Conservation (phyloP, 208 protist species). For the Phytomonas francai region DNA sequence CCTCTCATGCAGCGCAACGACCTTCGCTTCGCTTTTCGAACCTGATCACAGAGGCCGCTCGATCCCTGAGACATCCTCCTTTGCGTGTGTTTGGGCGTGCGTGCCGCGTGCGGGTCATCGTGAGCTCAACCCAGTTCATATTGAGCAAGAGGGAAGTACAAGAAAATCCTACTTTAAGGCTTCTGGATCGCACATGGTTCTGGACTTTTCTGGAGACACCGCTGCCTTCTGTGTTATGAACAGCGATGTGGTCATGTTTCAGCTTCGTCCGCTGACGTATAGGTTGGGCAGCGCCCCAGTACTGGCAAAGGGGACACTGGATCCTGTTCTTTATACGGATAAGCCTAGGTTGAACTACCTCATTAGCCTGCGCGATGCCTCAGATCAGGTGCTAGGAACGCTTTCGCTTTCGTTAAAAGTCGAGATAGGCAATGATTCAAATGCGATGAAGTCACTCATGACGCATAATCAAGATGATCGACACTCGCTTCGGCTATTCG, state of each 20-base stretch:
- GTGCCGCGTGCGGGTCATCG: slow-evolving; percentile 28
- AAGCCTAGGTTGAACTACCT: slow-evolving; percentile 77
- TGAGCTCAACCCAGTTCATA: slow-evolving; percentile 4
- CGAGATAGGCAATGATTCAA: slow-evolving; percentile 17
- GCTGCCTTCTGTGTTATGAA: slow-evolving; percentile 29
- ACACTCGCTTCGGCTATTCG: not conserved
- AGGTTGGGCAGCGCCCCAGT: slow-evolving; percentile 28
- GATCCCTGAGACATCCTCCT: slow-evolving; percentile 58
- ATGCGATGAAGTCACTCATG: not conserved
- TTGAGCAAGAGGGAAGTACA: slow-evolving; percentile 1
- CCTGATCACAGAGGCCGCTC: slow-evolving; percentile 34
- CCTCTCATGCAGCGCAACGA: slow-evolving; percentile 63
- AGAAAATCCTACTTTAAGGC: slow-evolving; percentile 35
- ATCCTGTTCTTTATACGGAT: slow-evolving; percentile 55
- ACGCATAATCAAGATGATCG: not conserved
- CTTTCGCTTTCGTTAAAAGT: slow-evolving; percentile 68
- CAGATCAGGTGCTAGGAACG: slow-evolving; percentile 56
- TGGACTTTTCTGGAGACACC: slow-evolving; percentile 33
- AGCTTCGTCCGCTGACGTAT: slow-evolving; percentile 45
- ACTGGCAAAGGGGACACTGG: slow-evolving; percentile 73
- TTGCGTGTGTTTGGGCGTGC: slow-evolving; percentile 49
- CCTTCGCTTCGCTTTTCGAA: slow-evolving; percentile 57
- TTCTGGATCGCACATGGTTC: slow-evolving; percentile 45
- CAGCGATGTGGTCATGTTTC: slow-evolving; percentile 55
- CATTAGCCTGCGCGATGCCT: slow-evolving; percentile 75